Evolutionary conservation across 2,329 filamentous ascomycete genomes (phyloP).

Genomic region (Phaeosphaeriaceae sp.): DNA sequence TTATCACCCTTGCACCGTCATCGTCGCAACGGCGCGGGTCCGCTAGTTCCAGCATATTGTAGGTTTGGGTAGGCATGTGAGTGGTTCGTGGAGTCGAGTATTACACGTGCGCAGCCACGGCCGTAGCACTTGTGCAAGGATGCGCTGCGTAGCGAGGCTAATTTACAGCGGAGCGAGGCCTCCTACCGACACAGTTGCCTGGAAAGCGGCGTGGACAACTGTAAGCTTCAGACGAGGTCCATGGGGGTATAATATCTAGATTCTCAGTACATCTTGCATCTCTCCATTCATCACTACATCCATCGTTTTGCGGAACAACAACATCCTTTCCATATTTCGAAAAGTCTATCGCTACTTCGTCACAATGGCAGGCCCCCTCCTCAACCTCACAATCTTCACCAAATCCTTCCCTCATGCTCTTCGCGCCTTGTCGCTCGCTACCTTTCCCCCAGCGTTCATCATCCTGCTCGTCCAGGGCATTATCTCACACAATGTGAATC

Average conservation of each 20-base stretch:
- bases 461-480: constrained; percentile 38
- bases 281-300: not conserved
- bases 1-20: not conserved
- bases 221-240: no score
- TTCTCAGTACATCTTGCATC: not conserved
- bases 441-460: constrained; percentile 34
- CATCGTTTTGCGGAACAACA: not conserved
- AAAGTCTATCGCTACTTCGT: not conserved
- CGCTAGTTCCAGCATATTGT: not conserved
- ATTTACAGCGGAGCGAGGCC: not conserved
- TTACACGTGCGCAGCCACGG: not conserved
- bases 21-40: not conserved
- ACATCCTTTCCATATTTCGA: not conserved
- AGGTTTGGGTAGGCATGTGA: not conserved
- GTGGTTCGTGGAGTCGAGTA: not conserved
- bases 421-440: constrained; percentile 29
- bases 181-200: not conserved
- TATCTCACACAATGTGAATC: constrained; percentile 25
- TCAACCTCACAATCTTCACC: constrained; percentile 33
- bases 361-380: constrained; percentile 18
- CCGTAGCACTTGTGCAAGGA: not conserved
- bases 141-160: not conserved
- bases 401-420: constrained; percentile 32
- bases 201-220: not conserved
- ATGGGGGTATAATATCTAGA: not conserved